A percentile compares a stretch with the other conserved stretches of the same genome.
phyloP scores from a whole-genome alignment of 257 asterid genomes.

The Craterostigma plantagineum region DNA sequence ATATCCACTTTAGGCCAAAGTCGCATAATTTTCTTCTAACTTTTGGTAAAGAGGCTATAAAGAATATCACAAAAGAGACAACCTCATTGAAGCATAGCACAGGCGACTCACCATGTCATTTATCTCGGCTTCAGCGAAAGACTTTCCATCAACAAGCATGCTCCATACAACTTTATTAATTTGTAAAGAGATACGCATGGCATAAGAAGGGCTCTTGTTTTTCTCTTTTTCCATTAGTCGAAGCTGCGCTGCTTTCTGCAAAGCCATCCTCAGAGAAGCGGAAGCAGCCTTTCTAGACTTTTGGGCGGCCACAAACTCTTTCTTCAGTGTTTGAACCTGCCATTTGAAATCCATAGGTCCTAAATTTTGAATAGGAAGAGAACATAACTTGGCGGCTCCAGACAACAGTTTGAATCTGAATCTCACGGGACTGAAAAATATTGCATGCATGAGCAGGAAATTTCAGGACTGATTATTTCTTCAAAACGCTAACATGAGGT shows the following conservation, averaged over 20 bases:
- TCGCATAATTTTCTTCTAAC: too few relatives aligned
- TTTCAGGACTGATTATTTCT: too few relatives aligned
- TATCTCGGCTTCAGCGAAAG: slow-evolving; percentile 99
- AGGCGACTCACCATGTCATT: slow-evolving; percentile 72
- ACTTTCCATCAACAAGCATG: slow-evolving; percentile 91
- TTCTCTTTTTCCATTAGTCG: slow-evolving; percentile 90
- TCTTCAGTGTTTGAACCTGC: slow-evolving; percentile 72
- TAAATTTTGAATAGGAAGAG: too few relatives aligned
- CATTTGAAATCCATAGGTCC: neutral
- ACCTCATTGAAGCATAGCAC: neutral
- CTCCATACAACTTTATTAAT: slow-evolving; percentile 93
- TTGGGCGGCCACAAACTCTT: slow-evolving; percentile 64
- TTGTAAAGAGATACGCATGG: slow-evolving; percentile 92
- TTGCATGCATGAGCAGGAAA: too few relatives aligned
- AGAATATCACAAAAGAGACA: too few relatives aligned
- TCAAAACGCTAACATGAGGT: too few relatives aligned
- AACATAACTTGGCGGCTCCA: too few relatives aligned
- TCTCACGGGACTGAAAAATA: too few relatives aligned
- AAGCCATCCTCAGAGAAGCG: slow-evolving; percentile 71
- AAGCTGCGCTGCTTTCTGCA: slow-evolving; percentile 95
- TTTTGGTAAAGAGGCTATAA: too few relatives aligned
- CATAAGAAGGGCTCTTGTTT: slow-evolving; percentile 95
- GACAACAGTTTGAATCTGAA: too few relatives aligned
- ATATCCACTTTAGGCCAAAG: too few relatives aligned
- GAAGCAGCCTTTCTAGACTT: slow-evolving; percentile 80